phyloP scores from a whole-genome alignment of 2,329 filamentous ascomycete species.

The Phyllosticta citriasiana region DNA sequence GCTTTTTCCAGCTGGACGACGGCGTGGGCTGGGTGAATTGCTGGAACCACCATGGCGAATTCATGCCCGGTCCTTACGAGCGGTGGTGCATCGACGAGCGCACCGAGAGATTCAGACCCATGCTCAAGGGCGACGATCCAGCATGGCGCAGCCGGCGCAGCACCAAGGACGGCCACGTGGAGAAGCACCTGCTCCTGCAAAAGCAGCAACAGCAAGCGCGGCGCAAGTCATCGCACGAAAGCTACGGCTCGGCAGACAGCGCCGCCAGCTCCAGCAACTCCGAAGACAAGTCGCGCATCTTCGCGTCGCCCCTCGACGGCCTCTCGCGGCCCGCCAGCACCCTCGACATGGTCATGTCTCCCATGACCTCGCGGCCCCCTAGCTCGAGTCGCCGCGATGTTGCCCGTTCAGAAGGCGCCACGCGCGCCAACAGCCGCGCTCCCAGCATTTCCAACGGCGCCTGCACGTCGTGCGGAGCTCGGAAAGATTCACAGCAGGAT shows the following conservation, averaged over 20 bases:
- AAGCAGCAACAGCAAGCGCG: not conserved
- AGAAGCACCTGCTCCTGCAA: not conserved
- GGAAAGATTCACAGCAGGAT: not conserved
- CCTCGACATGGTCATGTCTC: not conserved
- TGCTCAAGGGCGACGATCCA: slow-evolving; percentile 29
- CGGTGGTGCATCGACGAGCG: slow-evolving; percentile 38
- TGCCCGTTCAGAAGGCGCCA: slow-evolving; percentile 10
- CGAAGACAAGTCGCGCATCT: slow-evolving; percentile 2
- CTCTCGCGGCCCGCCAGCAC: slow-evolving; percentile 6
- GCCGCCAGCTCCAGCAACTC: slow-evolving; percentile 2
- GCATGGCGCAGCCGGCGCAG: slow-evolving; percentile 14
- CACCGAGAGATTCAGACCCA: slow-evolving; percentile 28
- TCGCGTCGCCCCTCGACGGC: not conserved
- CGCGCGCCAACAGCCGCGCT: slow-evolving; percentile 15
- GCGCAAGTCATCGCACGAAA: not conserved
- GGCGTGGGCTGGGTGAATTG: slow-evolving; percentile 40
- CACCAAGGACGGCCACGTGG: not conserved
- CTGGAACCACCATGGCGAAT: slow-evolving; percentile 40
- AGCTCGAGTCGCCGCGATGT: not conserved
- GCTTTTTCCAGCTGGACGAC: slow-evolving; percentile 42
- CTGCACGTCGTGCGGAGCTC: not conserved
- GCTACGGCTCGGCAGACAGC: not conserved
- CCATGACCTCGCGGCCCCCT: not conserved
- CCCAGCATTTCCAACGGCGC: slow-evolving; percentile 14
- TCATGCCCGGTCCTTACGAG: slow-evolving; percentile 41